These are phyloP conservation scores for Neoascochyta sp. DNA, from an alignment of 2,329 filamentous ascomycete species.

Conservation along the genomic window DNA sequence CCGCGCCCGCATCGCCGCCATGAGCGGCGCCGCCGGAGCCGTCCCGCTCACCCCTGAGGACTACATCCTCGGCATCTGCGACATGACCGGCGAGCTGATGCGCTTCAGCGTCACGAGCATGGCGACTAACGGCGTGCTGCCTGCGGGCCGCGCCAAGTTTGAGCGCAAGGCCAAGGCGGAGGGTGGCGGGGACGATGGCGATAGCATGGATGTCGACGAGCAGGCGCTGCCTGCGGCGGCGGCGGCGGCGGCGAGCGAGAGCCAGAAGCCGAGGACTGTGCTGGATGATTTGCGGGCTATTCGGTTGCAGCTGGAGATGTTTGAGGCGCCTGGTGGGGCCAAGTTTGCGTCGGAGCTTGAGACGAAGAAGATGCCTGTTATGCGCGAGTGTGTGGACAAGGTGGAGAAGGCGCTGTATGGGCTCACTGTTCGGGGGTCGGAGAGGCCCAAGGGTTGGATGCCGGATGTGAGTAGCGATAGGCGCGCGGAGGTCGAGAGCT, in stretches of 20 bases:
- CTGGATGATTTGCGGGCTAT: slow-evolving; percentile 77
- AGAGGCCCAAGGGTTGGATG: slow-evolving; percentile 88
- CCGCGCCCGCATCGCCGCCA: slow-evolving; percentile 32
- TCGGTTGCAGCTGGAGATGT: slow-evolving; percentile 69
- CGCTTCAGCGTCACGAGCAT: slow-evolving; percentile 87
- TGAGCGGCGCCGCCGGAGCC: slow-evolving; percentile 42
- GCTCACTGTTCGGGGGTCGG: slow-evolving; percentile 78
- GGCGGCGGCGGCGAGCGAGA: slow-evolving; percentile 12
- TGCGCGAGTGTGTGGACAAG: slow-evolving; percentile 86
- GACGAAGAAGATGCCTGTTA: slow-evolving; percentile 74
- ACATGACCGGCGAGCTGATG: slow-evolving; percentile 96
- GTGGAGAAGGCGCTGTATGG: slow-evolving; percentile 90
- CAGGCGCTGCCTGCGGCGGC: too few relatives aligned
- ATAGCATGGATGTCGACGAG: slow-evolving; percentile 38
- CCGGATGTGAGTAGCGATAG: slow-evolving; percentile 62
- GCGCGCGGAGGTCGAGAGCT: slow-evolving; percentile 43
- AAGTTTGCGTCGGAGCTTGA: slow-evolving; percentile 61
- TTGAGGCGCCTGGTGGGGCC: slow-evolving; percentile 56
- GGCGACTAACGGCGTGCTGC: slow-evolving; percentile 63
- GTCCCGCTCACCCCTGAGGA: slow-evolving; percentile 73
- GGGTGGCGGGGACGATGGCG: slow-evolving; percentile 16
- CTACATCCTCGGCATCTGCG: slow-evolving; percentile 86
- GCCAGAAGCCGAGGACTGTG: slow-evolving; percentile 55
- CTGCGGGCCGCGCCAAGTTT: slow-evolving; percentile 30
- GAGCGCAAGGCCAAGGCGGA: slow-evolving; percentile 4